These are phyloP conservation scores for Trypanosoma mega DNA, from an alignment of 208 protist species.

Conservation along the genomic window DNA sequence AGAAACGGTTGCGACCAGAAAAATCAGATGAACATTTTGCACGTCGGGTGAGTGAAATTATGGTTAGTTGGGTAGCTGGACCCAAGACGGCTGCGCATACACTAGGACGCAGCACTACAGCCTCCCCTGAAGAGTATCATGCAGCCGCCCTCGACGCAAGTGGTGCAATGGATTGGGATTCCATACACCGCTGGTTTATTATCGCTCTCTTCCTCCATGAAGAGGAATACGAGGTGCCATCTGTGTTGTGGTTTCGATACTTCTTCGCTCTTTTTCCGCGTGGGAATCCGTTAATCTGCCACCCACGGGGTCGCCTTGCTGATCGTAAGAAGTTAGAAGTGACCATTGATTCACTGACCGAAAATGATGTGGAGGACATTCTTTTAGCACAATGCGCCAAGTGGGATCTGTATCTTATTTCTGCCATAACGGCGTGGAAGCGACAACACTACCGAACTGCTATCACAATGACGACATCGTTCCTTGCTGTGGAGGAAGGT, in stretches of 20 bases:
- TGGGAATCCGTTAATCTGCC: neutral
- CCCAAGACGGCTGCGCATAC: neutral
- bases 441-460: constrained; percentile 59
- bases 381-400: constrained; percentile 53
- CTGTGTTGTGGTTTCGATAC: constrained; percentile 59
- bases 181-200: constrained; percentile 64
- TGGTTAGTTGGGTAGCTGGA: constrained; percentile 7
- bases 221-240: constrained; percentile 36
- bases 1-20: constrained; percentile 2
- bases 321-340: neutral
- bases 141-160: constrained; percentile 37
- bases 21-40: neutral
- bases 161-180: constrained; percentile 40
- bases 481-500: constrained; percentile 14
- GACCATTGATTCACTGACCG: constrained; percentile 5
- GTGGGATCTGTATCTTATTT: constrained; percentile 57
- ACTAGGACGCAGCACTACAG: constrained; percentile 11
- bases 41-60: constrained; percentile 9
- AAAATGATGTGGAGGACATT: constrained; percentile 36
- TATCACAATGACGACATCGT: constrained; percentile 29
- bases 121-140: constrained; percentile 25
- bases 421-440: constrained; percentile 49
- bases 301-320: too few relatives aligned
- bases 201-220: constrained; percentile 48
- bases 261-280: constrained; percentile 40